Evolutionary conservation across 2,329 filamentous ascomycete species (phyloP).

Genomic region (Alternaria gaisen): DNA sequence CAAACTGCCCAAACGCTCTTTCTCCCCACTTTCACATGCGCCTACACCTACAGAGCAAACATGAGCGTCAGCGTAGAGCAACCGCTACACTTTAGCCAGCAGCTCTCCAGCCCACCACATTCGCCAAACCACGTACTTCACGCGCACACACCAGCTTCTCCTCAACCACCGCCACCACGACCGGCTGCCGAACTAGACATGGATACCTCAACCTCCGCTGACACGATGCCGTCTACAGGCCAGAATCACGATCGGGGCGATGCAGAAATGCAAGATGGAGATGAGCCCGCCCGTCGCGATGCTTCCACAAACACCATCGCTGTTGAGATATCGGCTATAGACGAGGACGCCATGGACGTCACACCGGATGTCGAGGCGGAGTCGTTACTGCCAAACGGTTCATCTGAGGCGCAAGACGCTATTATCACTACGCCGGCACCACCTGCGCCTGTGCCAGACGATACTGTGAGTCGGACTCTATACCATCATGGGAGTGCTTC

Average conservation of each 20-base stretch:
- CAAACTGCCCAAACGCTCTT: constrained; percentile 2
- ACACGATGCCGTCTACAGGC: constrained; percentile 42
- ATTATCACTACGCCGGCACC: constrained; percentile 23
- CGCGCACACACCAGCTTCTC: constrained; percentile 35
- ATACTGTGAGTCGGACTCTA: constrained; percentile 24
- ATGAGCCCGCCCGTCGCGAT: constrained; percentile 20
- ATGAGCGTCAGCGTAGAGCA: constrained; percentile 54
- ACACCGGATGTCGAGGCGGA: constrained; percentile 44
- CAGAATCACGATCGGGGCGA: constrained; percentile 51
- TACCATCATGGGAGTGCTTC: not conserved
- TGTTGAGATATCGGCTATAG: constrained; percentile 40
- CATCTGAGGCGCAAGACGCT: constrained; percentile 24
- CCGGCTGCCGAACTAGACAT: constrained; percentile 42
- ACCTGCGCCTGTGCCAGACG: constrained; percentile 26
- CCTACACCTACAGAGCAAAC: constrained; percentile 24
- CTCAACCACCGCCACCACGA: constrained; percentile 24
- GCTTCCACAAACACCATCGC: constrained; percentile 31
- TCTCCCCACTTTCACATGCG: constrained; percentile 20
- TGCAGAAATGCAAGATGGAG: constrained; percentile 46
- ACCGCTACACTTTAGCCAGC: constrained; percentile 50
- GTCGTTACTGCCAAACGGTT: constrained; percentile 34
- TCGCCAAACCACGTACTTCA: constrained; percentile 42
- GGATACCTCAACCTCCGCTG: constrained; percentile 45
- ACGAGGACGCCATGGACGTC: constrained; percentile 53
- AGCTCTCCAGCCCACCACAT: constrained; percentile 42